Base-by-base conservation (phyloP, 306 rosid species). In the Vicia sativa region DNA sequence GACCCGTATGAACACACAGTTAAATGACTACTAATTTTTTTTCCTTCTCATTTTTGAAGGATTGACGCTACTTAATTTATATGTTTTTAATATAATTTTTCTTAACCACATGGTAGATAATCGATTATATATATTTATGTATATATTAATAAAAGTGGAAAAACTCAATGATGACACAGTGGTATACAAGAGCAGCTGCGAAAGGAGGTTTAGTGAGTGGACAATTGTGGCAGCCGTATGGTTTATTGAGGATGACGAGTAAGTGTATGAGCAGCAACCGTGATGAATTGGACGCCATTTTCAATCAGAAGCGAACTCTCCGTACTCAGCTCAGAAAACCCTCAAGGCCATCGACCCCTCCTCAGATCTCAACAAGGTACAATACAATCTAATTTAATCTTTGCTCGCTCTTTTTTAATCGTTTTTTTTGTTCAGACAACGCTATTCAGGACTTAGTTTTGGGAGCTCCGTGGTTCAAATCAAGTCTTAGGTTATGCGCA, bases 401-500 rank as follows among this genome's bases (percentile, higher is more conserved):
- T 5, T 56, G 28, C 1, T 31, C 11, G 28, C 7, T 10, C 25
- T 52, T 18, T 55, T 54, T 39, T 67, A 21, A 5, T 29, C n/a
- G 7, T n/a, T 2, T 29, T 44, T 39, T 3, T 66, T 63, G 54
- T 41, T 14, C 71, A 93, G 97, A 93, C 69, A 58, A 76, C 63
- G 84, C 74, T 18, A 79, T 93, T 83, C 97, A 93, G 78, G 80
- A 71, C 41, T 56, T 86, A 23, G 72, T 93, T 58, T 49, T 85
- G 74, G 90, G 71, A 46, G 84, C 99, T 65, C 87, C 97, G 0
- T 93, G 97, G 97, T 93, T 93, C 74, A 82, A 73, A 83, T 85
- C 96, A 19, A 80, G 85, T 77, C 70, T 35, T 68, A 72, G 92
- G 61, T 60, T 93, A 26, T 88, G 99, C n/a, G n/a, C 95, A 6